phyloP scores from a whole-genome alignment of 2,329 filamentous ascomycete genomes.

The Pyrenochaeta sp. region DNA sequence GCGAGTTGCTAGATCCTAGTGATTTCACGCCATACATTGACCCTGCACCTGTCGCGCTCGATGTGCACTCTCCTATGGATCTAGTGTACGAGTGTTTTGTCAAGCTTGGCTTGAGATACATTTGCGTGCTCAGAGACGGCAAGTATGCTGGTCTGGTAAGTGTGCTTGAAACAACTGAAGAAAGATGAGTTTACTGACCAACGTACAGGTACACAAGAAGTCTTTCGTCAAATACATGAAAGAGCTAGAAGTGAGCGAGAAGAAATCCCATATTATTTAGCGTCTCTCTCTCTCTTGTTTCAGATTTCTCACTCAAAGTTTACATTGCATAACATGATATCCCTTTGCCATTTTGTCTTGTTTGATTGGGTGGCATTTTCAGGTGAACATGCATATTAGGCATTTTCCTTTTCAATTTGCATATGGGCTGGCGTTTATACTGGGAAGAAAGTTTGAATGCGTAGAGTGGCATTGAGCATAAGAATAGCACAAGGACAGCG shows the following conservation, averaged over 20 bases:
- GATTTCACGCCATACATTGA: constrained; percentile 94
- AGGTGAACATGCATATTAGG: too few relatives aligned
- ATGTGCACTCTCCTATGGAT: constrained; percentile 90
- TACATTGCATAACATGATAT: too few relatives aligned
- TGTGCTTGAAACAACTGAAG: background rate
- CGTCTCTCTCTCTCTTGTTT: too few relatives aligned
- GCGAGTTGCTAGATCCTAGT: constrained; percentile 65
- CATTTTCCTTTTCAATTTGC: too few relatives aligned
- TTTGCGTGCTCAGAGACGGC: constrained; percentile 86
- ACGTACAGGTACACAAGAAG: constrained; percentile 83
- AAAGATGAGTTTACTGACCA: constrained; percentile 8
- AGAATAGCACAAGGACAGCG: too few relatives aligned
- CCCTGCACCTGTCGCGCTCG: constrained; percentile 84
- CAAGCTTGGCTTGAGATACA: constrained; percentile 89
- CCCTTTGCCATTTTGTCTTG: too few relatives aligned
- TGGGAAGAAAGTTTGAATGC: too few relatives aligned
- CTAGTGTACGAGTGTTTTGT: constrained; percentile 96
- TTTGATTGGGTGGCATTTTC: too few relatives aligned
- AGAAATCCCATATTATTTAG: constrained; percentile 20
- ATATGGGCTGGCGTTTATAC: too few relatives aligned
- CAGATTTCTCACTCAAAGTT: too few relatives aligned
- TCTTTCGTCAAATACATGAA: constrained; percentile 94
- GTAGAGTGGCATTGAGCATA: too few relatives aligned
- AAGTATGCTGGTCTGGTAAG: constrained; percentile 86
- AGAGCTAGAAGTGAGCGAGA: constrained; percentile 69